Percentiles rank a stretch among this genome's conserved stretches.
These are phyloP conservation scores for Rosa multiflora DNA, from an alignment of 306 rosid genomes.

Conservation along the genomic window DNA sequence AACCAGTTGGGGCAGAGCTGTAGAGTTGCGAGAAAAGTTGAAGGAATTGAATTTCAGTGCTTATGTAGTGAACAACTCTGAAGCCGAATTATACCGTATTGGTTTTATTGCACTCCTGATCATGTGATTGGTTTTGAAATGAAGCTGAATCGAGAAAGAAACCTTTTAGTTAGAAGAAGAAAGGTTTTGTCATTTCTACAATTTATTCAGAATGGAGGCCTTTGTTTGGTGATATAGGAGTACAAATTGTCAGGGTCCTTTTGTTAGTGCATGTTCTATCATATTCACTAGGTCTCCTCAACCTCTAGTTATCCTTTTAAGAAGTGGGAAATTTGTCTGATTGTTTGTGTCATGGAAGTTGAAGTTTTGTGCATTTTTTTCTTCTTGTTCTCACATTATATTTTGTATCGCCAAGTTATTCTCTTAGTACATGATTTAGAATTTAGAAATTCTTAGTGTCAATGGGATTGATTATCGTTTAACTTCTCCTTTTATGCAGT, in stretches of 20 bases:
- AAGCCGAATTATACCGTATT: background rate
- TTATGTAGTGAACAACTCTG: background rate
- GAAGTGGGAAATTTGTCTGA: background rate
- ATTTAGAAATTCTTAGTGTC: background rate
- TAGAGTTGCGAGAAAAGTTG: background rate
- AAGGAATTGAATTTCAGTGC: conserved; percentile 1
- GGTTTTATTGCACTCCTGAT: background rate
- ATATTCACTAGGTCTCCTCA: background rate
- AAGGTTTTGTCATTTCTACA: background rate
- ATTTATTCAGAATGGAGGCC: background rate
- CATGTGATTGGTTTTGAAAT: conserved; percentile 2
- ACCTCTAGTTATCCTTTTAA: background rate
- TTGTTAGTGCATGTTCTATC: background rate
- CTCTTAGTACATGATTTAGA: background rate
- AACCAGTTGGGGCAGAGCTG: conserved; percentile 14
- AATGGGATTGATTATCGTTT: conserved; percentile 6
- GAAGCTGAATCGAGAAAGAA: conserved; percentile 1
- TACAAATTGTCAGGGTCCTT: background rate
- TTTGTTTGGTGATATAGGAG: background rate
- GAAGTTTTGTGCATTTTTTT: conserved; percentile 1
- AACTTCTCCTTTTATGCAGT: conserved; percentile 37
- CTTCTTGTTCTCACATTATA: no score
- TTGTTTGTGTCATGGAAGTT: background rate
- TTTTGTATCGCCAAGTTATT: background rate
- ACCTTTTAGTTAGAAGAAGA: background rate